Base-by-base conservation (phyloP, 768 basidiomycete genomes). In the Hortiboletus flavorubellus region DNA sequence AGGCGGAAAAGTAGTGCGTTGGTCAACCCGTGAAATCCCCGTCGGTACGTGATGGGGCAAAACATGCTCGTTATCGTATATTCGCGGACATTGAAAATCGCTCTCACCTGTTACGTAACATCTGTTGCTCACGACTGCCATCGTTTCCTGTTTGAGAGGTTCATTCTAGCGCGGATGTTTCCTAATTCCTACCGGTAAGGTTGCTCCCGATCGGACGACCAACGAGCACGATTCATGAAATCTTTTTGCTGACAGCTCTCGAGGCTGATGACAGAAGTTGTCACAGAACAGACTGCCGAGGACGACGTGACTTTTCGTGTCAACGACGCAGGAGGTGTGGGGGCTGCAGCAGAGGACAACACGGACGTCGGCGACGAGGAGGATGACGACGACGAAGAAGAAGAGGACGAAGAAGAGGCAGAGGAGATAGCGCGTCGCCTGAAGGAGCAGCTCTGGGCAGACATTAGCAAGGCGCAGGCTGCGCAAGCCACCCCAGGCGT, bases 391-490 rank as follows among this genome's bases (percentile, higher is more conserved):
- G 79, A 78, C 2, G 80, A 81, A 8, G 81, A 83, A 4, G 83
- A 85, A 37, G 80, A 81, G 23, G 64, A 66, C 12, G 64, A 66
- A 26, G 86, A 85, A 5, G 84, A 89, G 54, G 88, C 87, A 3
- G 81, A 86, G 59, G 87, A 85, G 62, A 88, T 89, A 61, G 87
- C 87, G 5, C 79, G 85, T 44, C 76, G 85, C 29, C 72, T 92
- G 31, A 84, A 86, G n/a, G 87, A 87, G 59, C 83, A 91, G 55
- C 76, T 91, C 7, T 86, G 84, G 82, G 89, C 88, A 4, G 87
- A 89, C 61, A 86, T 91, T 46, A 82, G 73, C 63, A 85, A 82
- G 65, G 86, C 79, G 6, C 82, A 79, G 56, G 80, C 79, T 5
- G 78, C 78, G n/a, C 69, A 62, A 39, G 57, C 63, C 8, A 55